Evolutionary conservation across 352 stramenopile genomes (phyloP).

Genomic region (Pythium sp.): DNA sequence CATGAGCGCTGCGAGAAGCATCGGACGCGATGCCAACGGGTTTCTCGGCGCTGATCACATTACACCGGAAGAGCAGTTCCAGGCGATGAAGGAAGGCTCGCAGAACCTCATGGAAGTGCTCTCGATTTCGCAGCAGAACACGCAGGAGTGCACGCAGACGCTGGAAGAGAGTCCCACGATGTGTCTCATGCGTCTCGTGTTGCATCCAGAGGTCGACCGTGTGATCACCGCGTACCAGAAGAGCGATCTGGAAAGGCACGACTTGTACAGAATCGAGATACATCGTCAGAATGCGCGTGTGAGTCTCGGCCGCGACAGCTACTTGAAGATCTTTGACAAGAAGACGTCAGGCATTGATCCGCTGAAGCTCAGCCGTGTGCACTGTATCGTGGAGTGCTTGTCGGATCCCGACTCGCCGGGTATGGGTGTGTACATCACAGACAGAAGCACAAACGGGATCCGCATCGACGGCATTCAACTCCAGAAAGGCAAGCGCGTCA

Average conservation of each 20-base stretch:
- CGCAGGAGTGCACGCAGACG: conserved; percentile 70
- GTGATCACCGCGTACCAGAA: conserved; percentile 57
- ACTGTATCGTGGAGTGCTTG: conserved; percentile 59
- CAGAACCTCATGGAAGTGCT: conserved; percentile 65
- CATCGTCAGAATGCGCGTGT: conserved; percentile 42
- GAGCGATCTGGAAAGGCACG: conserved; percentile 42
- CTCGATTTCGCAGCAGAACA: conserved; percentile 75
- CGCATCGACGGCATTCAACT: conserved; percentile 56
- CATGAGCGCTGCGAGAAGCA: conserved; percentile 7
- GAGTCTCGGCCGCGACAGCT: conserved; percentile 58
- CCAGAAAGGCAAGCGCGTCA: conserved; percentile 46
- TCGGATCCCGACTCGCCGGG: conserved; percentile 39
- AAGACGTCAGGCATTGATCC: conserved; percentile 54
- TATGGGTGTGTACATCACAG: conserved; percentile 55
- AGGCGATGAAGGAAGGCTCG: conserved; percentile 47
- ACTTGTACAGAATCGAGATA: conserved; percentile 61
- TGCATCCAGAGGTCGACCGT: conserved; percentile 67
- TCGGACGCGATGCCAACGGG: not conserved
- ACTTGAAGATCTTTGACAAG: conserved; percentile 49
- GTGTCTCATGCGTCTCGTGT: conserved; percentile 56
- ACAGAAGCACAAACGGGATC: conserved; percentile 73
- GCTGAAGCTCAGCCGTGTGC: conserved; percentile 57
- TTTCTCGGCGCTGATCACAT: conserved; percentile 11
- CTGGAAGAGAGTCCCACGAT: conserved; percentile 55
- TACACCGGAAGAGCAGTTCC: conserved; percentile 29